These are phyloP conservation scores for Penicillium capsulatum DNA, from an alignment of 2,329 filamentous ascomycete species.

Conservation along the genomic window DNA sequence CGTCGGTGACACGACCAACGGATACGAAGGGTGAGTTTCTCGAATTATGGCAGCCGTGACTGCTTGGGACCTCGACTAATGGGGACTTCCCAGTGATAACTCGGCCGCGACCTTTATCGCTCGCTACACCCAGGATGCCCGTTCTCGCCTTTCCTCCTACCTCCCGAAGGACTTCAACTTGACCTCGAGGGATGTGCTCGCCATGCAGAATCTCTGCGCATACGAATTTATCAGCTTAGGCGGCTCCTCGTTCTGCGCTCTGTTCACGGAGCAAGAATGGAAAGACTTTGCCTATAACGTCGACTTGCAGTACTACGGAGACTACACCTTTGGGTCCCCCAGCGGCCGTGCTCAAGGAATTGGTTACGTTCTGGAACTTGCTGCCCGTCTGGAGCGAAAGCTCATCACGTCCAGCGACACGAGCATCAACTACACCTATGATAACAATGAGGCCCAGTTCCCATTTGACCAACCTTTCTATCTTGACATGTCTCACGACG, in stretches of 20 bases:
- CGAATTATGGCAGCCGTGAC: too few species aligned
- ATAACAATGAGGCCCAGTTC: constrained; percentile 45
- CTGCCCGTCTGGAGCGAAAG: constrained; percentile 47
- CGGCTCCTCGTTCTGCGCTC: constrained; percentile 49
- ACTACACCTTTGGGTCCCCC: constrained; percentile 47
- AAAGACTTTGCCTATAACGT: constrained; percentile 51
- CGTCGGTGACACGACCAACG: constrained; percentile 33
- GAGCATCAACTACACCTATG: constrained; percentile 50
- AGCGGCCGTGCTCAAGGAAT: constrained; percentile 52
- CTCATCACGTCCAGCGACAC: constrained; percentile 48
- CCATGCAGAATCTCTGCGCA: constrained; percentile 52
- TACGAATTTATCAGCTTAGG: constrained; percentile 53
- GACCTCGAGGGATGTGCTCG: constrained; percentile 50
- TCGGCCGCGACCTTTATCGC: constrained; percentile 41
- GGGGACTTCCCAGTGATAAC: constrained; percentile 18
- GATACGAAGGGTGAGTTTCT: too few species aligned
- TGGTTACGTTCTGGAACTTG: constrained; percentile 51
- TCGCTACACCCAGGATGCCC: constrained; percentile 46
- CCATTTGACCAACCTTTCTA: constrained; percentile 50
- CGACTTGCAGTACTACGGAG: constrained; percentile 50
- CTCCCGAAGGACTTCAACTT: constrained; percentile 48
- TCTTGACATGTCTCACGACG: constrained; percentile 53
- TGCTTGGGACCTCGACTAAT: too few species aligned
- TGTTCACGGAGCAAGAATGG: constrained; percentile 56
- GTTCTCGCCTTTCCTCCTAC: constrained; percentile 45